These are phyloP conservation scores for Leccinellum luteum DNA, from an alignment of 768 basidiomycete species.

Conservation along the genomic window DNA sequence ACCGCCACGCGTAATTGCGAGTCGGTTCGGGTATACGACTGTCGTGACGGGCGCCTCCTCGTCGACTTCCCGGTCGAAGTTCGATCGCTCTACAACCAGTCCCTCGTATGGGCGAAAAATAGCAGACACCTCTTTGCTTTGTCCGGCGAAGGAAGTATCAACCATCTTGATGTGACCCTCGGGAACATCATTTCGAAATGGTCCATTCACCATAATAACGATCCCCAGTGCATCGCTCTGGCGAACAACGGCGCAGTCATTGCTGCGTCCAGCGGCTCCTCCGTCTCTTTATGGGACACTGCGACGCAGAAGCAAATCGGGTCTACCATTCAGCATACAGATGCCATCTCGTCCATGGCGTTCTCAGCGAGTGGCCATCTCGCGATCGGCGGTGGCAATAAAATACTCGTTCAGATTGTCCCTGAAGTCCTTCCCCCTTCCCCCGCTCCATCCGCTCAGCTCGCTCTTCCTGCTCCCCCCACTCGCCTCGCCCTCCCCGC, in stretches of 20 bases:
- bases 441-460: not conserved
- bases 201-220: not conserved
- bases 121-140: not conserved
- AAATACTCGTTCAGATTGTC: not conserved
- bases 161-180: not conserved
- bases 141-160: not conserved
- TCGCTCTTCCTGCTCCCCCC: not conserved
- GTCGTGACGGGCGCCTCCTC: not conserved
- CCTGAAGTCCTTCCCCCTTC: not conserved
- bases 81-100: not conserved
- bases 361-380: not conserved
- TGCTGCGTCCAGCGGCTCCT: not conserved
- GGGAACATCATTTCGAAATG: not conserved
- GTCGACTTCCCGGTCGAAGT: not conserved
- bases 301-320: not conserved
- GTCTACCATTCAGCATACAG: not conserved
- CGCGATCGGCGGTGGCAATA: not conserved
- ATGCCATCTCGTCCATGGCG: not conserved
- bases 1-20: not conserved
- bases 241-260: not conserved
- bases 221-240: not conserved
- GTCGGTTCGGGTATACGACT: conserved; percentile 2
- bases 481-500: not conserved
- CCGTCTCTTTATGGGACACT: not conserved
- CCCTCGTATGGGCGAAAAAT: not conserved